These are phyloP conservation scores for Sphaerostilbella broomeana DNA, from an alignment of 2,329 filamentous ascomycete genomes.

Conservation along the genomic window DNA sequence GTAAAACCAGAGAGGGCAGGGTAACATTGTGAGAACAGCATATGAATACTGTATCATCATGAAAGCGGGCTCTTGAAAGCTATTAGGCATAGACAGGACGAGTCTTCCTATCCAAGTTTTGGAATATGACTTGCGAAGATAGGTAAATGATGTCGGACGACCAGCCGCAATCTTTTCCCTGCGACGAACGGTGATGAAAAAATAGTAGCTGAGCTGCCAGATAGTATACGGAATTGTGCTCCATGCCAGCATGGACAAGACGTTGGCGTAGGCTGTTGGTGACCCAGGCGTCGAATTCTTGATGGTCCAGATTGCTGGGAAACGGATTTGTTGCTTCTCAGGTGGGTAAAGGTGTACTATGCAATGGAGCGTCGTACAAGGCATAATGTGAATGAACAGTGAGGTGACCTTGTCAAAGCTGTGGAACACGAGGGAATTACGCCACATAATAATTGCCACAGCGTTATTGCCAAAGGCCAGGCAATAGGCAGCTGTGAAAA, in stretches of 20 bases:
- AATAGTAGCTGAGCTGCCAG: constrained; percentile 91
- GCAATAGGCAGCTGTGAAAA: constrained; percentile 90
- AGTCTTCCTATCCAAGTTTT: constrained; percentile 83
- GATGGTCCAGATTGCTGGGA: constrained; percentile 81
- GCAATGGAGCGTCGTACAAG: constrained; percentile 86
- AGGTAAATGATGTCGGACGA: constrained; percentile 93
- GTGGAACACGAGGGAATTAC: constrained; percentile 97
- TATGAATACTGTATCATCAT: constrained; percentile 95
- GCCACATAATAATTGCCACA: constrained; percentile 97
- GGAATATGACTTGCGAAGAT: constrained; percentile 86
- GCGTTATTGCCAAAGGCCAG: constrained; percentile 95
- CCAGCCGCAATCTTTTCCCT: constrained; percentile 93
- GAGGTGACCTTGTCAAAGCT: constrained; percentile 97
- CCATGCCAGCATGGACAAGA: constrained; percentile 86
- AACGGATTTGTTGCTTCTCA: constrained; percentile 59
- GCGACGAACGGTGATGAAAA: constrained; percentile 91
- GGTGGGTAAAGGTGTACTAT: constrained; percentile 74
- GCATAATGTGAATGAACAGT: constrained; percentile 99
- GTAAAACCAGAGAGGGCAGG: constrained; percentile 92
- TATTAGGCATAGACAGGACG: constrained; percentile 69
- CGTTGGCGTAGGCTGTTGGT: constrained; percentile 68
- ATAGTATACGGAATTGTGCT: constrained; percentile 85
- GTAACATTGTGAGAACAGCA: constrained; percentile 86
- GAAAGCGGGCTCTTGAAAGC: constrained; percentile 80
- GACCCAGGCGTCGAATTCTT: constrained; percentile 62